A percentile compares a stretch with the other conserved stretches of the same genome.
Evolutionary conservation across 2,329 filamentous ascomycete species (phyloP).

Genomic region (Bipolaris oryzae): DNA sequence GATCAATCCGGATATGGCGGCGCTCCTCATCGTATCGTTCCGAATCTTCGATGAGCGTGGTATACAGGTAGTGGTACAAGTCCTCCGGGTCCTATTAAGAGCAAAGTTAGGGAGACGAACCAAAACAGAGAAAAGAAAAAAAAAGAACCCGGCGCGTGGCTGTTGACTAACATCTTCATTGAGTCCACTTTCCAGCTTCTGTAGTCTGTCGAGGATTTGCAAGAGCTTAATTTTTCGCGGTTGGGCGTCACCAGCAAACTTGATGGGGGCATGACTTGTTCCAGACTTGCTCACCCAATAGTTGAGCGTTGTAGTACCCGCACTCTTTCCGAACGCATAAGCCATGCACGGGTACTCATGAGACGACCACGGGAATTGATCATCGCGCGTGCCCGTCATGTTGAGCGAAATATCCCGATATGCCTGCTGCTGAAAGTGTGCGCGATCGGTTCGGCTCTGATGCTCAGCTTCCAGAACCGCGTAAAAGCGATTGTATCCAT

Average conservation of each 20-base stretch:
- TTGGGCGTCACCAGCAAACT: conserved; percentile 63
- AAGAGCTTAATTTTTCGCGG: conserved; percentile 67
- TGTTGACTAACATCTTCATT: conserved; percentile 50
- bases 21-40: conserved; percentile 61
- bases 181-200: conserved; percentile 50
- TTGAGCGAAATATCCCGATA: conserved; percentile 49
- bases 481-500: conserved; percentile 49
- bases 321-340: conserved; percentile 68
- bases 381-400: conserved; percentile 43
- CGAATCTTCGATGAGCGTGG: conserved; percentile 69
- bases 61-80: conserved; percentile 67
- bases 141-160: conserved; percentile 16
- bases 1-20: conserved; percentile 67
- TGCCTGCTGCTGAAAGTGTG: conserved; percentile 42
- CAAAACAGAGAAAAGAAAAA: conserved; percentile 10
- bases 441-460: conserved; percentile 47
- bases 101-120: conserved; percentile 42
- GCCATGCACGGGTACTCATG: conserved; percentile 76
- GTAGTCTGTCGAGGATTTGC: conserved; percentile 53
- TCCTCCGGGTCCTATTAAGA: conserved; percentile 47
- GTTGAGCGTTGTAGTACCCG: conserved; percentile 75
- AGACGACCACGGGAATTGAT: conserved; percentile 67
- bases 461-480: conserved; percentile 50
- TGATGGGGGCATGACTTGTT: conserved; percentile 60
- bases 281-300: conserved; percentile 69